phyloP scores from a whole-genome alignment of 2,329 filamentous ascomycete genomes.

The Dactylella cylindrospora region DNA sequence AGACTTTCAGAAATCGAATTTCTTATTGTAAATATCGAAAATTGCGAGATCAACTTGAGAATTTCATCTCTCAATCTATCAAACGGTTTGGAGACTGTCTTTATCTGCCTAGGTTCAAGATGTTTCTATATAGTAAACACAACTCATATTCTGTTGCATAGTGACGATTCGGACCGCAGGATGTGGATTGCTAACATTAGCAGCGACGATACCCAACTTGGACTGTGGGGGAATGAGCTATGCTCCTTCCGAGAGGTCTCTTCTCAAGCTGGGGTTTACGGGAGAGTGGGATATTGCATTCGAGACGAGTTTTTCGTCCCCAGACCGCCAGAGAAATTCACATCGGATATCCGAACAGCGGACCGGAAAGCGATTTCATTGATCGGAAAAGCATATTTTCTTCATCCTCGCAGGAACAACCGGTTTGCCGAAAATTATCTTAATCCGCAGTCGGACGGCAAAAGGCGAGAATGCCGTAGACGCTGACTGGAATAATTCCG shows the following conservation, averaged over 20 bases:
- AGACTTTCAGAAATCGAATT: neutral
- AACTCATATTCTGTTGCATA: too few relatives aligned
- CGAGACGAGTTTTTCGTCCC: too few relatives aligned
- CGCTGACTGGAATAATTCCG: too few relatives aligned
- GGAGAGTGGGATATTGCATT: neutral
- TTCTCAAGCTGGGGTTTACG: neutral
- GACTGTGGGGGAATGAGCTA: constrained; percentile 17
- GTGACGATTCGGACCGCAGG: constrained; percentile 17
- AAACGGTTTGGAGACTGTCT: too few relatives aligned
- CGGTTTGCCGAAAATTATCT: constrained; percentile 6
- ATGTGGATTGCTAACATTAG: constrained; percentile 3
- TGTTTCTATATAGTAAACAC: too few relatives aligned
- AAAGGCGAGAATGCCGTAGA: constrained; percentile 12
- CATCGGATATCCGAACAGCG: constrained; percentile 24
- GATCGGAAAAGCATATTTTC: constrained; percentile 19
- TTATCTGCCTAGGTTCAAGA: too few relatives aligned
- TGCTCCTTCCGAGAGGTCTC: neutral
- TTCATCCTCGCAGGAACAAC: constrained; percentile 15
- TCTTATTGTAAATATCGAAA: too few relatives aligned
- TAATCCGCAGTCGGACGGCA: constrained; percentile 15
- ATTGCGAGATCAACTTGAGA: too few relatives aligned
- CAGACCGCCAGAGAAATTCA: too few relatives aligned
- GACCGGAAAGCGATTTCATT: constrained; percentile 21
- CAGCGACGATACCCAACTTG: constrained; percentile 27
- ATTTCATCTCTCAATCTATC: too few relatives aligned